phyloP scores from a whole-genome alignment of 495 filamentous ascomycete species.

The Aeminium ludgeri region DNA sequence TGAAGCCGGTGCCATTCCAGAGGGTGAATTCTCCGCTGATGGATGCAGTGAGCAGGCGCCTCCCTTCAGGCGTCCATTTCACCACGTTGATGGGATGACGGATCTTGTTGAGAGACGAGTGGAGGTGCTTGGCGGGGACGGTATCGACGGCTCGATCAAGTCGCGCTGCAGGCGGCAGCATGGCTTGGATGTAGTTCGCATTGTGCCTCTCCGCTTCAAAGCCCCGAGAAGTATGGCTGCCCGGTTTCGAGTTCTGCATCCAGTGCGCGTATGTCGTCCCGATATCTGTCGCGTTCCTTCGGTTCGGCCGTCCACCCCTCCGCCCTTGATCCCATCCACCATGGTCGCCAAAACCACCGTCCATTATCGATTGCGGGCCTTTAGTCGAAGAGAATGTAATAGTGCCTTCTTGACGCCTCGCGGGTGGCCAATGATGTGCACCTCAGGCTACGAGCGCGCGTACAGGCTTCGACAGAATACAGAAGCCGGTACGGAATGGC shows the following conservation, averaged over 20 bases:
- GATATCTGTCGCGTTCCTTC: slow-evolving; percentile 70
- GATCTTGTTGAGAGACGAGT: slow-evolving; percentile 92
- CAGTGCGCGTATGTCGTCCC: slow-evolving; percentile 81
- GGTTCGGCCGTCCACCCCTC: slow-evolving; percentile 8
- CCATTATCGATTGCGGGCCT: too few species aligned
- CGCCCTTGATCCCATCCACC: slow-evolving; percentile 5
- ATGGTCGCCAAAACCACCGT: slow-evolving; percentile 5
- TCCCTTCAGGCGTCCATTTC: slow-evolving; percentile 90
- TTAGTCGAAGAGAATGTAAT: too few species aligned
- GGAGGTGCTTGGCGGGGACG: slow-evolving; percentile 75
- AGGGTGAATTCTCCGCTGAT: slow-evolving; percentile 95
- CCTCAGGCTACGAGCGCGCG: too few species aligned
- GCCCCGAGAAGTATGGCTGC: slow-evolving; percentile 47
- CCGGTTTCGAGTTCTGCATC: slow-evolving; percentile 71
- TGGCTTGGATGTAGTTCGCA: slow-evolving; percentile 75
- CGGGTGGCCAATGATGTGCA: too few species aligned
- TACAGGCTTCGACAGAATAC: too few species aligned
- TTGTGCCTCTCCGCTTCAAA: slow-evolving; percentile 73
- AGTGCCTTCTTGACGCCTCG: too few species aligned
- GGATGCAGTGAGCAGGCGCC: slow-evolving; percentile 75
- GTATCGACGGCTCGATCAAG: slow-evolving; percentile 56
- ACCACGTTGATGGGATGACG: slow-evolving; percentile 97
- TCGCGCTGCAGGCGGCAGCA: slow-evolving; percentile 70
- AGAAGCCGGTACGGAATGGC: too few species aligned
- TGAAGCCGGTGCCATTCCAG: slow-evolving; percentile 98